Evolutionary conservation across 805 yeast species (phyloP), one percentile per base, ranked within the genome.

Genomic region (Saccharomycopsis vini): DNA sequence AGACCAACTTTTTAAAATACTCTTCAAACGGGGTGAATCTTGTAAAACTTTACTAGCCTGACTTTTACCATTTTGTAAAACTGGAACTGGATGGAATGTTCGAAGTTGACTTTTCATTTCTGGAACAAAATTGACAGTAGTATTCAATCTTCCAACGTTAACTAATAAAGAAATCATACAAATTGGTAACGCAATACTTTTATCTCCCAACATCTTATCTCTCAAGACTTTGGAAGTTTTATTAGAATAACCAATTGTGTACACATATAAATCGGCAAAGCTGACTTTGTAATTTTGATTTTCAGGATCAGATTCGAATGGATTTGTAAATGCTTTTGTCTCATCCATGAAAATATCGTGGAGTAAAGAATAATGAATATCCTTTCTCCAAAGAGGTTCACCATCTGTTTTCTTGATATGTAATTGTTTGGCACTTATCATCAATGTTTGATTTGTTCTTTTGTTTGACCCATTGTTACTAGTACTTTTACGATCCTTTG

Each of bases 101-200:
- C 98, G 71, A 50, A 90, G 69, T 52, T 88, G 90, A 0, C 95
- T 86, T 54, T 87, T 81, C 97, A 90, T 90, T 56, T 88, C 97
- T 19, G 94, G 86, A 45, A 87, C 95, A 58, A 90, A 83, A 62
- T 90, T 90, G 42, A 90, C 80, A 2, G 97, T 90, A 2, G 98
- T 90, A 65, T 90, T 90, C 78, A 90, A 77, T 50, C 97, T 70
- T 7, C 97, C 97, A 43, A 89, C 77, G 57, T 90, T 90, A 15
- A 90, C 97, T 48, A 90, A 67, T 31, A 90, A 62, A 51, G 95
- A 87, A 29, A 87, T 80, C 70, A 86, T 77, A 43, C 86, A 81
- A 18, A 85, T 84, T 15, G 86, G 76, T 32, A 77, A 66, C 1
- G 86, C 83, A 62, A 73, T 69, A 34, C 74, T 73, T 49, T 69